A percentile compares a stretch with the other conserved stretches of the same genome.
These are phyloP conservation scores for Dendrobium officinale DNA, from an alignment of 106 monocot species.

Conservation along the genomic window DNA sequence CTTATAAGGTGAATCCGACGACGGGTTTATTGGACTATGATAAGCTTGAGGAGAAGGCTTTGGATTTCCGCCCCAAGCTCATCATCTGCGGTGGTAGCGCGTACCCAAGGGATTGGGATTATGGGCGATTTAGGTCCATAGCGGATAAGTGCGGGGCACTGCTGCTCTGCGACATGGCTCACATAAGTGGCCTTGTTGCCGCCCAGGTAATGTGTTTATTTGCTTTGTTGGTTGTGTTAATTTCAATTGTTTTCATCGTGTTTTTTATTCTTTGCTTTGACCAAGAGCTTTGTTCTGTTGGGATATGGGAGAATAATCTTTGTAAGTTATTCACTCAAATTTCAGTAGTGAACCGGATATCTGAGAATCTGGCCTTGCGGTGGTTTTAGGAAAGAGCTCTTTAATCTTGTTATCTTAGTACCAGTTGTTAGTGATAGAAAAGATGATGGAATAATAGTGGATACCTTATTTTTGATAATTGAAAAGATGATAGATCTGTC, in stretches of 20 bases:
- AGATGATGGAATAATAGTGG: not conserved
- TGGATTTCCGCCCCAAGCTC: constrained; percentile 79
- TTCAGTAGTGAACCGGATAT: not conserved
- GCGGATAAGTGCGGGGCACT: constrained; percentile 71
- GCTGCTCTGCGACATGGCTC: constrained; percentile 86
- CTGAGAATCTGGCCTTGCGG: not conserved
- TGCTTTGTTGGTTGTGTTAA: not conserved
- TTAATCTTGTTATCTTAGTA: not conserved
- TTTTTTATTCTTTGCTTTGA: not conserved
- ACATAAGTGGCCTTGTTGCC: constrained; percentile 82
- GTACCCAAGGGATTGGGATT: constrained; percentile 89
- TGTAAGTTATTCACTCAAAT: not conserved
- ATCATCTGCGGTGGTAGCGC: constrained; percentile 87
- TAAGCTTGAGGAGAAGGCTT: constrained; percentile 85
- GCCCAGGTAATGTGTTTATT: constrained; percentile 50
- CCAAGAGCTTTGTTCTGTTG: not conserved
- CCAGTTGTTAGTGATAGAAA: not conserved
- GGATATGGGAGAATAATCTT: not conserved
- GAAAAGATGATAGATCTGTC: not conserved
- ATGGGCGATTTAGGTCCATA: constrained; percentile 44
- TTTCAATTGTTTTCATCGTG: not conserved
- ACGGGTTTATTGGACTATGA: constrained; percentile 80
- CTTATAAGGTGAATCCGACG: constrained; percentile 64
- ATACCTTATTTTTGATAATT: not conserved
- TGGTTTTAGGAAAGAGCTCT: not conserved